Evolutionary conservation across 805 yeast species (phyloP).

Genomic region (Wickerhamiella parazyma): DNA sequence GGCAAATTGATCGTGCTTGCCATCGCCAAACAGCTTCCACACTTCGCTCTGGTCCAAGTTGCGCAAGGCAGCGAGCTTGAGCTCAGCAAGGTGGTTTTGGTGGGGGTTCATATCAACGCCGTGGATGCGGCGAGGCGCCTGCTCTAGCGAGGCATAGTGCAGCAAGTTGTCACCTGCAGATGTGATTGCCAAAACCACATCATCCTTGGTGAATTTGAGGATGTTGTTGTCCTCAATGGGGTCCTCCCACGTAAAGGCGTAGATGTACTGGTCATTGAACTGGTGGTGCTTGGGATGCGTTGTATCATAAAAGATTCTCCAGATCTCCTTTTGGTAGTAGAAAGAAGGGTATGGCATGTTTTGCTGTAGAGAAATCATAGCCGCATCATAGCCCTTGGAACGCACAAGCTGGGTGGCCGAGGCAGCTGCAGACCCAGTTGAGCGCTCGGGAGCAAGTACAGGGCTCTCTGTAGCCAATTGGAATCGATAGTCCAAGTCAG

Average conservation of each 20-base stretch:
- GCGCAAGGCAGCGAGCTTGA: conserved; percentile 60
- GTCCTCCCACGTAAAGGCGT: conserved; percentile 87
- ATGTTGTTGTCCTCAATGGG: conserved; percentile 67
- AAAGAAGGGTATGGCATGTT: conserved; percentile 68
- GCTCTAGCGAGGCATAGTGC: conserved; percentile 56
- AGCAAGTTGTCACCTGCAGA: conserved; percentile 78
- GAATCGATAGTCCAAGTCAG: conserved; percentile 40
- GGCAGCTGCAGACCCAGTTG: neutral
- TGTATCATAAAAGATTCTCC: conserved; percentile 74
- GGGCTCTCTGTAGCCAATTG: conserved; percentile 74
- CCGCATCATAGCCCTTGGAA: conserved; percentile 66
- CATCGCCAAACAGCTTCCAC: conserved; percentile 70
- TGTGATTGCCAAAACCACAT: conserved; percentile 69
- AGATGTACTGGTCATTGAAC: conserved; percentile 66
- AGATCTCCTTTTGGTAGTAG: conserved; percentile 62
- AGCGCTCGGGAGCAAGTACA: conserved; percentile 48
- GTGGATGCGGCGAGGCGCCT: conserved; percentile 64
- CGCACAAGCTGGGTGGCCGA: conserved; percentile 5
- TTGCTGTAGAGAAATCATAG: conserved; percentile 43
- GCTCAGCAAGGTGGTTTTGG: conserved; percentile 67
- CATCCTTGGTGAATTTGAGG: conserved; percentile 44
- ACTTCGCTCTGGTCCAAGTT: conserved; percentile 42
- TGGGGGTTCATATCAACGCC: conserved; percentile 77
- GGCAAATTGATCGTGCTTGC: conserved; percentile 41
- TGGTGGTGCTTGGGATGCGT: conserved; percentile 51